phyloP scores from a whole-genome alignment of 1,139 yeast species.

The Hansenula sp. region DNA sequence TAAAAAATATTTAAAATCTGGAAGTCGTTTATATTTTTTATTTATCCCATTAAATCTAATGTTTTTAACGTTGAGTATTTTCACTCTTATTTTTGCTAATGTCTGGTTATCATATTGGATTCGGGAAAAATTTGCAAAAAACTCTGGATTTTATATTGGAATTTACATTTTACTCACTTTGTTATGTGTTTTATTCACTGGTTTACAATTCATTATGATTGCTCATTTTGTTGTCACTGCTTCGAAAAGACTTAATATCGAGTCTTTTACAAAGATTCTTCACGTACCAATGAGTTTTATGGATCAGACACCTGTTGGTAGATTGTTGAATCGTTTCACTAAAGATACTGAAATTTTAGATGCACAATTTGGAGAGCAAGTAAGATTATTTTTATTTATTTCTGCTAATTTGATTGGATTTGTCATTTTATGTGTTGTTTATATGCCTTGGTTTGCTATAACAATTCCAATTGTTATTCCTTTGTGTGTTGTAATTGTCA shows the following conservation, averaged over 20 bases:
- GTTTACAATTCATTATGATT: constrained; percentile 29
- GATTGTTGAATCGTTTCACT: constrained; percentile 67
- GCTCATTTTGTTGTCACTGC: constrained; percentile 12
- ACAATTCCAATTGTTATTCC: constrained; percentile 56
- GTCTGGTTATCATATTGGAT: constrained; percentile 80
- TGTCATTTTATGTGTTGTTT: constrained; percentile 60
- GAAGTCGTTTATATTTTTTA: constrained; percentile 41
- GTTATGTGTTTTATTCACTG: constrained; percentile 40
- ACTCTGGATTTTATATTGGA: constrained; percentile 23
- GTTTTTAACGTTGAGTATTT: constrained; percentile 41
- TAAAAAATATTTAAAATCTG: constrained; percentile 43
- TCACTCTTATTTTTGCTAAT: constrained; percentile 53
- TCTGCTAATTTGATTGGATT: constrained; percentile 56
- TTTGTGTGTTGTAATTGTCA: constrained; percentile 45
- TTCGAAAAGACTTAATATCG: constrained; percentile 35
- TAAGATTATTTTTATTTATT: constrained; percentile 47
- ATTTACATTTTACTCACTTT: constrained; percentile 62
- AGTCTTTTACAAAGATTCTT: constrained; percentile 58
- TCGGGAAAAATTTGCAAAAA: constrained; percentile 37
- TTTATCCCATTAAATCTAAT: constrained; percentile 33
- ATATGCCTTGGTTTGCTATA: constrained; percentile 73
- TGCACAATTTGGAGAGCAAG: constrained; percentile 61
- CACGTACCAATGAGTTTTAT: constrained; percentile 71
- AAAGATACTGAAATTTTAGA: constrained; percentile 82
- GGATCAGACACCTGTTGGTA: constrained; percentile 67